Conservation (phyloP, 2,329 filamentous ascomycete species). For the Botrytis medusae region DNA sequence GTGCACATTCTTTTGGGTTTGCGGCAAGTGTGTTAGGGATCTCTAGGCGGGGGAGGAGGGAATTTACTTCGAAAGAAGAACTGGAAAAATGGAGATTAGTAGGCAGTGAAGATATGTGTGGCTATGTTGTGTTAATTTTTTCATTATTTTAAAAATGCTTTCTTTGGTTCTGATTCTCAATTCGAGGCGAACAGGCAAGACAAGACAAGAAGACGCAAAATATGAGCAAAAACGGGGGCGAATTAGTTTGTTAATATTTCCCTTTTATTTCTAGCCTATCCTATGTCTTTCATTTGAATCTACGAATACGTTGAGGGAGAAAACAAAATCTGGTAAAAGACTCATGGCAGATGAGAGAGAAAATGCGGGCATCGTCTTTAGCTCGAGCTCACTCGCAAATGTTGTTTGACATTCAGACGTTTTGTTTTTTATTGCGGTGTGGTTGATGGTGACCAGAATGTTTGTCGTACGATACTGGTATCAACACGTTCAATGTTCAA, state of each 20-base stretch:
- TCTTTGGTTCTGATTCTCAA: neutral
- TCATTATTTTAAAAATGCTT: slow-evolving; percentile 13
- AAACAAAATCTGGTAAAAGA: neutral
- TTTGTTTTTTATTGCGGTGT: neutral
- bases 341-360: neutral
- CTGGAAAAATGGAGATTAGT: neutral
- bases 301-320: neutral
- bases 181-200: neutral
- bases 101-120: neutral
- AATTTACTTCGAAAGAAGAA: neutral
- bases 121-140: neutral
- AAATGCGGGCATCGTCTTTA: neutral
- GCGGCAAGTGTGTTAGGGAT: neutral
- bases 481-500: neutral
- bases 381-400: slow-evolving; percentile 11
- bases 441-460: neutral
- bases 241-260: neutral
- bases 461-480: slow-evolving; percentile 5
- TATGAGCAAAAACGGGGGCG: neutral
- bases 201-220: neutral
- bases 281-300: neutral
- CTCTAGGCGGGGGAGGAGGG: neutral
- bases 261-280: neutral
- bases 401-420: slow-evolving; percentile 1
- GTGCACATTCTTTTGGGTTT: slow-evolving; percentile 9